Percentiles rank a stretch among this genome's conserved stretches.
Evolutionary conservation across 139 green algal genomes (phyloP).

Genomic region (Asterochloris erici): DNA sequence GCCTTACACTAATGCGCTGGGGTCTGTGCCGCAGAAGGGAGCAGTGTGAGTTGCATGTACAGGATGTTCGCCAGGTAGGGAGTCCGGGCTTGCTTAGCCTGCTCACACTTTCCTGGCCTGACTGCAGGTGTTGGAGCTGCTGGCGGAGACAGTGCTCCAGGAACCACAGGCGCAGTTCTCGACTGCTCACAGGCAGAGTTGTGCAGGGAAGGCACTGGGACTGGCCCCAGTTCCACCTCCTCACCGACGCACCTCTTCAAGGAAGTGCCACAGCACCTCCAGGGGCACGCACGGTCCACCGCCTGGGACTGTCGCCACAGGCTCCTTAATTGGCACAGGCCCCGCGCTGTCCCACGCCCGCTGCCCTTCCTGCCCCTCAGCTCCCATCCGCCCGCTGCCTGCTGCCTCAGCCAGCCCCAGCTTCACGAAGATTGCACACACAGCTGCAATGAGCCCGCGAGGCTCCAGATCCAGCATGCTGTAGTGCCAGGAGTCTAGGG

Average conservation of each 20-base stretch:
- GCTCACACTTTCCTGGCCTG: too few species aligned
- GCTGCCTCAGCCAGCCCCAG: slow-evolving; percentile 15
- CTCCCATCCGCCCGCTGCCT: neutral
- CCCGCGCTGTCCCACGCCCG: too few species aligned
- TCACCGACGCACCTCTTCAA: neutral
- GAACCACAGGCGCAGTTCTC: too few species aligned
- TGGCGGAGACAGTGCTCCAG: too few species aligned
- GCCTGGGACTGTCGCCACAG: neutral
- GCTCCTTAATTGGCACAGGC: neutral
- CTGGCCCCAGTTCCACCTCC: neutral
- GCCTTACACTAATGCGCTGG: neutral
- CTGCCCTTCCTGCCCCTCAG: too few species aligned
- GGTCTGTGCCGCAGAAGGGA: neutral
- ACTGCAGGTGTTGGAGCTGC: too few species aligned
- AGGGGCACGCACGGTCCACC: neutral
- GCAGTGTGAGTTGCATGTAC: too few species aligned
- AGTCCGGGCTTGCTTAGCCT: too few species aligned
- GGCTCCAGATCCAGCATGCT: slow-evolving; percentile 31
- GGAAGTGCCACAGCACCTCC: neutral
- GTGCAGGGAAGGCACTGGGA: too few species aligned
- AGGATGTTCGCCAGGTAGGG: too few species aligned
- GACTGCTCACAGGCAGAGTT: too few species aligned
- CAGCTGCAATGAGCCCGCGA: slow-evolving; percentile 29
- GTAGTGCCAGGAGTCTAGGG: slow-evolving; percentile 45
- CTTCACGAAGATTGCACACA: slow-evolving; percentile 43